Percentiles rank a stretch among this genome's conserved stretches.
These are phyloP conservation scores for Trichoderma lentiforme DNA, from an alignment of 2,329 filamentous ascomycete species.

Conservation along the genomic window DNA sequence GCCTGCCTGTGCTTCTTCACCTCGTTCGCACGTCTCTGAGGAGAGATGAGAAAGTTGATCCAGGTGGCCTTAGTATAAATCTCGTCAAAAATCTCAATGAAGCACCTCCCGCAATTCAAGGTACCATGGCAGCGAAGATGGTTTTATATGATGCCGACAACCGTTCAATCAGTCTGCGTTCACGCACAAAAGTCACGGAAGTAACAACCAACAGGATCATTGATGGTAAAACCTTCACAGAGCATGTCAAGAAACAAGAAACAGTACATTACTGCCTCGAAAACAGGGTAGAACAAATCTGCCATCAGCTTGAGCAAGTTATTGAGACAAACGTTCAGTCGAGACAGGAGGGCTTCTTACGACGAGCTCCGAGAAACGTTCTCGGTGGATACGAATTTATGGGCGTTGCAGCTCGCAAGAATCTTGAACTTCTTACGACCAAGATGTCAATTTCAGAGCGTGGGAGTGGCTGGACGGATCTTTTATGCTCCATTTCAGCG, in stretches of 20 bases:
- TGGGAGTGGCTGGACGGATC: neutral
- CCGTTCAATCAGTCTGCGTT: too few relatives aligned
- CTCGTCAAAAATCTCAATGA: neutral
- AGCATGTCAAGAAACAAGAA: neutral
- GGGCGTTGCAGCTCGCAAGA: neutral
- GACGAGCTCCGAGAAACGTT: neutral
- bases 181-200: too few relatives aligned
- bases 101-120: neutral
- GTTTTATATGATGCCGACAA: neutral
- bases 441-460: neutral
- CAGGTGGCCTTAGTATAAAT: neutral
- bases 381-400: neutral
- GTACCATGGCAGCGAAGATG: too few relatives aligned
- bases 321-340: neutral
- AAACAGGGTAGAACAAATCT: too few relatives aligned
- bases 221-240: too few relatives aligned
- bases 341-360: neutral
- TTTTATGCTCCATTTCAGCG: neutral
- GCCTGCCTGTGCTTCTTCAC: neutral
- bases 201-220: too few relatives aligned
- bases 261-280: neutral
- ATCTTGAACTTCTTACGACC: neutral
- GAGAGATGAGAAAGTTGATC: neutral
- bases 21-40: neutral
- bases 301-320: neutral